Conservation (phyloP, 1,284 basidiomycete species). For the Leccinum colubrinum region DNA sequence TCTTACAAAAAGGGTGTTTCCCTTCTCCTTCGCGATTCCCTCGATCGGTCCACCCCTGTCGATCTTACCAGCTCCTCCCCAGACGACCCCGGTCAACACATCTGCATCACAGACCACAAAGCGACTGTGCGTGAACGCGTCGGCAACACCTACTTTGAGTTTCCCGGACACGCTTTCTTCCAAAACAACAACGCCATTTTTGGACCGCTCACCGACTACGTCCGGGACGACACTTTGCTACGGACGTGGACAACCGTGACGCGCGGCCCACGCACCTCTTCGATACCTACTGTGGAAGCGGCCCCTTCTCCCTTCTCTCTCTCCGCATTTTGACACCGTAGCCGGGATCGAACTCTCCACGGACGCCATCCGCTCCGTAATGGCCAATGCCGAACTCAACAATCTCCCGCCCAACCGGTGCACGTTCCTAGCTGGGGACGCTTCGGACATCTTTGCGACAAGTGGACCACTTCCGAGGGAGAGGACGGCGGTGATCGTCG, state of each 20-base stretch:
- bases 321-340: slow-evolving; percentile 74
- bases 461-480: slow-evolving; percentile 67
- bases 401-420: slow-evolving; percentile 38
- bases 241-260: neutral
- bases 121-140: slow-evolving; percentile 84
- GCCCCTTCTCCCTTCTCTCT: slow-evolving; percentile 90
- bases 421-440: slow-evolving; percentile 68
- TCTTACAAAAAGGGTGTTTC: slow-evolving; percentile 91
- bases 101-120: slow-evolving; percentile 86
- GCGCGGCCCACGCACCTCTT: slow-evolving; percentile 74
- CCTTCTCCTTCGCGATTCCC: slow-evolving; percentile 87
- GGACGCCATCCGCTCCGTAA: slow-evolving; percentile 80
- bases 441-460: slow-evolving; percentile 63
- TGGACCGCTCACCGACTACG: slow-evolving; percentile 78
- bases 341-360: slow-evolving; percentile 87
- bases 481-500: slow-evolving; percentile 74
- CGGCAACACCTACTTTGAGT: slow-evolving; percentile 82
- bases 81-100: slow-evolving; percentile 49
- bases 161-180: slow-evolving; percentile 90
- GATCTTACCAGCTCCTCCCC: slow-evolving; percentile 10
- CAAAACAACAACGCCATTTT: slow-evolving; percentile 98
- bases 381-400: slow-evolving; percentile 81
- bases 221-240: slow-evolving; percentile 68
- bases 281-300: slow-evolving; percentile 90
- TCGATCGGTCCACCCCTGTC: slow-evolving; percentile 37